Evolutionary conservation across 192 early-diverging fungal genomes (phyloP), one percentile per base, ranked within the genome.

Genomic region (Rhizoclosmatium sp.): DNA sequence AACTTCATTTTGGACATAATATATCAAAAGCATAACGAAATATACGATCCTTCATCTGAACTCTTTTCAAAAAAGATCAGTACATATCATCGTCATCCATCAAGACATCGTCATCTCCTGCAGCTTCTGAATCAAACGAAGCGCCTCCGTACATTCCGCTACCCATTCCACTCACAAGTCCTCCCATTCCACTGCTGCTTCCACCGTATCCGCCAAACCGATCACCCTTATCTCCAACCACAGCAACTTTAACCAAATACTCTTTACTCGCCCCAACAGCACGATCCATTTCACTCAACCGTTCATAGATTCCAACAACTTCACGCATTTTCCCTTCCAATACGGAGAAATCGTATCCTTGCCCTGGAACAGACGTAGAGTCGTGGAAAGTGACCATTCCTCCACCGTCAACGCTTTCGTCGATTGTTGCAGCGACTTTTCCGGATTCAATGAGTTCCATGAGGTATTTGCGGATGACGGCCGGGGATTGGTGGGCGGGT

Each of bases 381-480:
- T 95, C 93, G 41, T 90, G 82, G 84, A 95, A 95, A 10, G 83
- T 88, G 3, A 95, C 92, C 92, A 93, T 92, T n/a, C 84, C 85
- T 41, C 69, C 75, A 14, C 49, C 45, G 21, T 79, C 67, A 45
- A 62, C 5, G 10, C 62, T 44, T 51, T 76, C 75, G 56, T 58
- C 66, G 16, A 89, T 89, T 7, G 77, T 85, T 4, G 88, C 88
- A 69, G 75, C 64, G n/a, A 89, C 81, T 12, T 84, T 60, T 21
- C 83, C 84, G 7, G 87, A 62, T 42, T 81, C 70, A 39, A 93
- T 89, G 90, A 95, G 92, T 45, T 83, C 67, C 10, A 92, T 78
- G 46, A 95, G 68, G 31, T 84, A 81, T 16, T 73, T 73, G 56
- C 92, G 91, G 4, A 90, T 89, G 54, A 87, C 80, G n/a, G 76